Evolutionary conservation across 352 stramenopile species (phyloP).

Genomic region (Aphanomyces euteiches): DNA sequence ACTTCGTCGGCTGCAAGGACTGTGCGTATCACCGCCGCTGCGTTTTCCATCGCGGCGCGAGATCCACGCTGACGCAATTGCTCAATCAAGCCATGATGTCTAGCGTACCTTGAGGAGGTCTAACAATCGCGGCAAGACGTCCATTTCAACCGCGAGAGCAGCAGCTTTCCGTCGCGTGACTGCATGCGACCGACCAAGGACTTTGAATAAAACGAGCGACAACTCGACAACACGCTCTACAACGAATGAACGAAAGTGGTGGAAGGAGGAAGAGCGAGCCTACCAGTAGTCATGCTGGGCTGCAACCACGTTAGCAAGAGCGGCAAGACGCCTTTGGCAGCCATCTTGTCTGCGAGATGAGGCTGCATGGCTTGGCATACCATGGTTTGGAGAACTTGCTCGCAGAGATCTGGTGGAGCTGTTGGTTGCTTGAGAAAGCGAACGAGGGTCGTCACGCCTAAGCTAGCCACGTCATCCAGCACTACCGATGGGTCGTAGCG

Average conservation of each 20-base stretch:
- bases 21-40: conserved; percentile 14
- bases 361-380: conserved; percentile 1
- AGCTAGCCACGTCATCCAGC: not conserved
- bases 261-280: not conserved
- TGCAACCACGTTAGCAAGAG: conserved; percentile 17
- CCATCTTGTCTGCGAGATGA: conserved; percentile 24
- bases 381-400: conserved; percentile 15
- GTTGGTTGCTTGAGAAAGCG: conserved; percentile 13
- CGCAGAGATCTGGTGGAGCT: not conserved
- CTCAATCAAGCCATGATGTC: not conserved
- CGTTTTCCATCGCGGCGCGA: conserved; percentile 20
- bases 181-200: conserved; percentile 20
- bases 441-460: conserved; percentile 12
- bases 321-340: conserved; percentile 20
- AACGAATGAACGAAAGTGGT: not conserved
- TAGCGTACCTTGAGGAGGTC: conserved; percentile 23
- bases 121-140: not conserved
- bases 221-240: conserved; percentile 9
- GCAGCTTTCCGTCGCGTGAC: conserved; percentile 19
- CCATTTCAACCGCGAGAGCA: conserved; percentile 11
- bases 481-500: not conserved
- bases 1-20: conserved; percentile 7
- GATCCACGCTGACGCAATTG: not conserved
- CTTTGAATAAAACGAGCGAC: conserved; percentile 11
- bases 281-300: not conserved